Evolutionary conservation across 352 stramenopile genomes (phyloP).

Genomic region (Blastocystis sp.): DNA sequence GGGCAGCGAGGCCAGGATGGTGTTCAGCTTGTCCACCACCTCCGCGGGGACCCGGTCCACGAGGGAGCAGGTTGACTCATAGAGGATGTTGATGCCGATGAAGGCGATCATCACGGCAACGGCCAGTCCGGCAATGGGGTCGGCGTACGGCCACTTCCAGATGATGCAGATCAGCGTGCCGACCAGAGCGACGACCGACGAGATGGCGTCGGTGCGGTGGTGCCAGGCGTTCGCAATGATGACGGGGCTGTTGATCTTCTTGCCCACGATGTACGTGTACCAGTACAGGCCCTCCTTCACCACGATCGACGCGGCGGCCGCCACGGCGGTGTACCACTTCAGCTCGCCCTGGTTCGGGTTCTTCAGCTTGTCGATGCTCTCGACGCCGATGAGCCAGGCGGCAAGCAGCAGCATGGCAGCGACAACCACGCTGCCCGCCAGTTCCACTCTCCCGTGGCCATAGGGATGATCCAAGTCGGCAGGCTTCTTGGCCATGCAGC

Average conservation of each 20-base stretch:
- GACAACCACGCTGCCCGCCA: constrained; percentile 81
- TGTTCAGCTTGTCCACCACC: constrained; percentile 46
- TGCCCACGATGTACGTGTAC: constrained; percentile 80
- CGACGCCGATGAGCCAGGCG: constrained; percentile 77
- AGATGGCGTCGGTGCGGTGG: constrained; percentile 84
- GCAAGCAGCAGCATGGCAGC: constrained; percentile 80
- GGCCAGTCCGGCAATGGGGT: constrained; percentile 78
- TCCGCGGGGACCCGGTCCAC: constrained; percentile 33
- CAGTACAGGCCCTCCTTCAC: constrained; percentile 83
- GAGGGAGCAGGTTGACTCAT: constrained; percentile 76
- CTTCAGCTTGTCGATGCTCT: constrained; percentile 76
- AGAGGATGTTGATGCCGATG: constrained; percentile 80
- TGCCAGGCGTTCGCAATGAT: constrained; percentile 87
- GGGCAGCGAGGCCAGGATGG: background rate
- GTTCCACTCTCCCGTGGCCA: constrained; percentile 85
- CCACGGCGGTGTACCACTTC: constrained; percentile 68
- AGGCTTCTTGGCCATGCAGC: constrained; percentile 79
- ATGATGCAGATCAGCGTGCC: constrained; percentile 63
- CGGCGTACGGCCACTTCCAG: constrained; percentile 5
- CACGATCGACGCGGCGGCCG: constrained; percentile 79
- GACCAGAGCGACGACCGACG: constrained; percentile 80
- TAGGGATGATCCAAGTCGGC: constrained; percentile 80
- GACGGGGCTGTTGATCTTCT: constrained; percentile 79
- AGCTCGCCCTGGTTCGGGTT: background rate
- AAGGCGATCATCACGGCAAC: constrained; percentile 85